Evolutionary conservation across 1,284 basidiomycete species (phyloP), one percentile per base, ranked within the genome.

Genomic region (Trametes hirsuta): DNA sequence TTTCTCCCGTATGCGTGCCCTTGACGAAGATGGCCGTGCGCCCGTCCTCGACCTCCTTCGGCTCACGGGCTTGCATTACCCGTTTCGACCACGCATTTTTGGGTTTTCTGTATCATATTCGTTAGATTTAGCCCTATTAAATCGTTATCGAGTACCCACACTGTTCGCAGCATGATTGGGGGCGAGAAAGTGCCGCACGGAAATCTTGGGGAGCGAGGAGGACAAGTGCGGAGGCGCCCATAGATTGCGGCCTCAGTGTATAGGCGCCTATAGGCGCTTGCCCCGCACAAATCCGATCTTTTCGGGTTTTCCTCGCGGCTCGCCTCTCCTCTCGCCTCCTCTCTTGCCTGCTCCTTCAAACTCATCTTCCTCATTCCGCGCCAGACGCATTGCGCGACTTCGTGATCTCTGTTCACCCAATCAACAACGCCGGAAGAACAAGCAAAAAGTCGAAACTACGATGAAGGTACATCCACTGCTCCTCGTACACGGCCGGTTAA

Each of bases 11-110:
- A 71, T 93, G 90, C 34, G 91, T 92, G 3, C 95, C 95, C 67
- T 90, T 86, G 40, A 98, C 95, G 74, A 99, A 97, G 67, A 99
- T 86, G 22, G 90, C 90, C 25, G 89, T 88, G 34, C 88, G 81
- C 30, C 87, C 84, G 69, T 93, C 92, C 80, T 99, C 97, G 59
- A 97, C 83, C 68, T 95, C 86, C 72, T 96, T 95, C 2, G 97
- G 86, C 72, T 93, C 91, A 35, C 95, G 84, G 48, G 91, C 91
- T 48, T 94, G 93, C 67, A 97, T 73, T 0, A 87, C 97, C 64
- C 97, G 85, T 78, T 99, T 99, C n/a, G 94, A 93, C 42, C 97
- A 88, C 0, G 97, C 97, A 83, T 97, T 98, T 80, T 93, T 95
- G 35, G 97, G 95, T 82, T 98, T 98, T 76, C 94, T 95, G 63